A percentile compares a stretch with the other conserved stretches of the same genome.
phyloP scores from a whole-genome alignment of 805 yeast species.

The Zygosaccharomyces bisporus region DNA sequence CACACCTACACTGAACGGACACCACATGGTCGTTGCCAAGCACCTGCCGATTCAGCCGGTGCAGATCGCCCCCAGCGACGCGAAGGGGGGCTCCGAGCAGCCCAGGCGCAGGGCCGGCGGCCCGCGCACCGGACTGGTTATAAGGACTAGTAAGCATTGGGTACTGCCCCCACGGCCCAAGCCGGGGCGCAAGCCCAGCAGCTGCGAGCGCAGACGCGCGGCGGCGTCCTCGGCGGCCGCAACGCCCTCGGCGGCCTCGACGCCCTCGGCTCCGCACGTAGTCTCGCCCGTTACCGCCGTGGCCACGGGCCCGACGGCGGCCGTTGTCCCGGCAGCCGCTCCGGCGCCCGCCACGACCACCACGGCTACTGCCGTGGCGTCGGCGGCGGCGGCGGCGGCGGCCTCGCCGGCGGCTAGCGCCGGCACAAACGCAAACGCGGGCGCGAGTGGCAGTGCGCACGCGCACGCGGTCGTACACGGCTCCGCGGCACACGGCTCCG shows the following conservation, averaged over 20 bases:
- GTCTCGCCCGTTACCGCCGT: background rate
- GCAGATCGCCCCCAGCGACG: slow-evolving; percentile 7
- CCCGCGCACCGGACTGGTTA: slow-evolving; percentile 27
- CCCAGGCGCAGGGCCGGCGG: slow-evolving; percentile 13
- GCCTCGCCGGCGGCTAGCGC: no score
- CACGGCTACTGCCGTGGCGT: background rate
- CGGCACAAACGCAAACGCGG: no score
- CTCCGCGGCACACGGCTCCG: background rate
- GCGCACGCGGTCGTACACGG: background rate
- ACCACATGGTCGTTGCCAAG: slow-evolving; percentile 5
- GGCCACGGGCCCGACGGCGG: background rate
- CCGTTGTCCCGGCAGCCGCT: background rate
- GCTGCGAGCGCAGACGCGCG: slow-evolving; percentile 1
- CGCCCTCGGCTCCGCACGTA: no score
- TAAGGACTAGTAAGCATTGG: slow-evolving; percentile 73
- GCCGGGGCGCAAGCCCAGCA: slow-evolving; percentile 55
- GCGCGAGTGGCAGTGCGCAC: background rate
- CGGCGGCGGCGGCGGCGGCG: slow-evolving; percentile 6
- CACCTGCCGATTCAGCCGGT: slow-evolving; percentile 8
- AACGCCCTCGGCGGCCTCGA: background rate
- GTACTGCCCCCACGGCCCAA: slow-evolving; percentile 82
- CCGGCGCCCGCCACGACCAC: background rate
- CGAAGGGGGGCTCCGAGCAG: slow-evolving; percentile 2
- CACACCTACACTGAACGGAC: background rate
- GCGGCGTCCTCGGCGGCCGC: background rate